Percentiles rank a stretch among this genome's conserved stretches.
These are phyloP conservation scores for Zasmidium citrigriseum DNA, from an alignment of 2,329 filamentous ascomycete genomes.

Conservation along the genomic window DNA sequence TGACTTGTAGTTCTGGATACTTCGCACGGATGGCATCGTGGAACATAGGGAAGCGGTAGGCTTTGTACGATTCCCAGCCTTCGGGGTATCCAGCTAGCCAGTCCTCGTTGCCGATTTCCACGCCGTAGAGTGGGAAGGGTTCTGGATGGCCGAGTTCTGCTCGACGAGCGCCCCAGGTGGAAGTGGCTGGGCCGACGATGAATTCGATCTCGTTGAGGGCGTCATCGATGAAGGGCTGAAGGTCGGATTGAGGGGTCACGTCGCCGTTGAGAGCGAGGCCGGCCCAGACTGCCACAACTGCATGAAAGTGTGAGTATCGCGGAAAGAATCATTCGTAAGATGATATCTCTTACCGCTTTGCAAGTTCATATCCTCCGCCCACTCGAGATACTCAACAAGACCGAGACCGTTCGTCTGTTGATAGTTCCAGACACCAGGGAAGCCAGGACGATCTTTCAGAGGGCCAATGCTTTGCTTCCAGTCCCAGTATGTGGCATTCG, in stretches of 20 bases:
- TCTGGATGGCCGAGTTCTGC: constrained; percentile 62
- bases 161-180: constrained; percentile 59
- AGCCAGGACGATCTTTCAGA: constrained; percentile 55
- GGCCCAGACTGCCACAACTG: constrained; percentile 58
- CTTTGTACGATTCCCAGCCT: constrained; percentile 40
- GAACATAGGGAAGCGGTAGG: constrained; percentile 61
- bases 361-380: constrained; percentile 51
- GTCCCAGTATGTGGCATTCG: constrained; percentile 44
- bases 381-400: constrained; percentile 63
- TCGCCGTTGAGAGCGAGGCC: constrained; percentile 58
- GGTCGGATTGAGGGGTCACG: constrained; percentile 48
- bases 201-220: constrained; percentile 66
- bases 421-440: constrained; percentile 59
- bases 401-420: constrained; percentile 64
- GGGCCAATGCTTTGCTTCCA: constrained; percentile 57
- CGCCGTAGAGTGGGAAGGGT: constrained; percentile 61
- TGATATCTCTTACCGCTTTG: constrained; percentile 1
- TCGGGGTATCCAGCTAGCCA: constrained; percentile 50
- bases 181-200: constrained; percentile 55
- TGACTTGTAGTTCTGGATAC: constrained; percentile 60
- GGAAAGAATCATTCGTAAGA: constrained; percentile 29
- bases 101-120: constrained; percentile 71
- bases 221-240: constrained; percentile 54
- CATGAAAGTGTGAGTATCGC: not conserved
- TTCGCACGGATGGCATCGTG: constrained; percentile 58